Evolutionary conservation across 345 rosid genomes (phyloP), one percentile per base, ranked within the genome.

Genomic region (Stellera chamaejasme): DNA sequence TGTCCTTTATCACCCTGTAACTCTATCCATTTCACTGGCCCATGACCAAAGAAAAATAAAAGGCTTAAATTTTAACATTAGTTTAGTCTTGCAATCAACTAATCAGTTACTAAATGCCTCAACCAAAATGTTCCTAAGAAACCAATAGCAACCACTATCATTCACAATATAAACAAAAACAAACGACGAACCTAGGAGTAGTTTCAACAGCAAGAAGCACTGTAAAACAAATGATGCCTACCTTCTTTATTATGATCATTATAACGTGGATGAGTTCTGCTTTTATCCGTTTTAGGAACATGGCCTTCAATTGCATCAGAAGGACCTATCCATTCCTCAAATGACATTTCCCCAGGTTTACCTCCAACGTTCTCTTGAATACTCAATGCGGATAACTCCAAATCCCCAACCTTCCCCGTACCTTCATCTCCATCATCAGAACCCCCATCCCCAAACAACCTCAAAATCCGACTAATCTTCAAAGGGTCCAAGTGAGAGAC

Each of bases 251-350:
- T 66, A n/a, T n/a, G 43, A 58, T 45, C 57, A 54, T 48, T 72
- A 11, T 56, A 48, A 26, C 27, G 49, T 13, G 63, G 57, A 50
- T 69, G 50, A 26, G 65, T 69, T 46, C 56, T 48, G 54, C 54
- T 61, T 27, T 64, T 56, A 25, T 75, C 71, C 50, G 59, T 60
- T 4, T 63, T 67, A 3, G 96, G 97, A 66, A 87, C 83, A 72
- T 88, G 86, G 53, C 99, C 97, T 73, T 92, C 96, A 62, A 92
- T 80, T 28, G 97, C 91, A 75, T 76, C 71, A 11, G 91, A 81
- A 41, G 91, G 82, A 59, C 95, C 96, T 61, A 63, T 65, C 81
- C 82, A 79, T 54, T 77, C 52, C 50, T 79, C 80, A 48, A 66
- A 44, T 43, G 71, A 36, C 45, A 66, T 66, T 26, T 72, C 81